These are phyloP conservation scores for Ophiostoma himal-ulmi DNA, from an alignment of 2,329 filamentous ascomycete genomes.

Conservation along the genomic window DNA sequence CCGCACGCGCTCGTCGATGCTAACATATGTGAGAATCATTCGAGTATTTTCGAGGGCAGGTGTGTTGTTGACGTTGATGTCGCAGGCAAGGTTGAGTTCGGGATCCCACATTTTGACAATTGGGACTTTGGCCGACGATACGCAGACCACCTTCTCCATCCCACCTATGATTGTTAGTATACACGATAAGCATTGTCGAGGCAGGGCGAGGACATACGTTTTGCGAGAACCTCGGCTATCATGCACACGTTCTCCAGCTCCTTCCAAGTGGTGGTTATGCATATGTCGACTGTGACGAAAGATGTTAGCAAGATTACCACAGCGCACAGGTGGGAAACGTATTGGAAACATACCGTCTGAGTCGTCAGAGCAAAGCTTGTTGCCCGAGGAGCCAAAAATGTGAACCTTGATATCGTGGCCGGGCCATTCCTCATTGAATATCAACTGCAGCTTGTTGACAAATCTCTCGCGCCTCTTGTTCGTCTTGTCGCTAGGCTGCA, in stretches of 20 bases:
- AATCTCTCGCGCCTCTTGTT: conserved; percentile 69
- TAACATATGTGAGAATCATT: conserved; percentile 96
- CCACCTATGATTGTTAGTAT: conserved; percentile 53
- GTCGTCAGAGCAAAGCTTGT: conserved; percentile 87
- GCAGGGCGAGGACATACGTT: conserved; percentile 54
- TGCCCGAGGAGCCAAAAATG: conserved; percentile 97
- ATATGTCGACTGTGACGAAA: conserved; percentile 72
- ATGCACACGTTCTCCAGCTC: conserved; percentile 85
- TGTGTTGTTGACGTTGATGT: conserved; percentile 99
- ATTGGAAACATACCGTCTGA: conserved; percentile 71
- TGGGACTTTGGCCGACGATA: conserved; percentile 89
- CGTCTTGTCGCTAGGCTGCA: conserved; percentile 76
- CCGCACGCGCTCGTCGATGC: conserved; percentile 83
- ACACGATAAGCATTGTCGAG: background rate
- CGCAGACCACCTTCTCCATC: conserved; percentile 94
- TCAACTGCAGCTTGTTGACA: conserved; percentile 77
- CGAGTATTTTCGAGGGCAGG: conserved; percentile 91
- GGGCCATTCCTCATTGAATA: conserved; percentile 89
- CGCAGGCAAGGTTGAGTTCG: conserved; percentile 78
- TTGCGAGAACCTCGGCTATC: conserved; percentile 78
- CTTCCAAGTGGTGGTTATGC: conserved; percentile 87
- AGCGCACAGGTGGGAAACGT: background rate
- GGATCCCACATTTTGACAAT: conserved; percentile 99
- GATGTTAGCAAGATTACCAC: background rate
- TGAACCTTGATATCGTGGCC: conserved; percentile 83